Evolutionary conservation across 495 filamentous ascomycete genomes (phyloP).

Genomic region (Penicillium flavigenum): DNA sequence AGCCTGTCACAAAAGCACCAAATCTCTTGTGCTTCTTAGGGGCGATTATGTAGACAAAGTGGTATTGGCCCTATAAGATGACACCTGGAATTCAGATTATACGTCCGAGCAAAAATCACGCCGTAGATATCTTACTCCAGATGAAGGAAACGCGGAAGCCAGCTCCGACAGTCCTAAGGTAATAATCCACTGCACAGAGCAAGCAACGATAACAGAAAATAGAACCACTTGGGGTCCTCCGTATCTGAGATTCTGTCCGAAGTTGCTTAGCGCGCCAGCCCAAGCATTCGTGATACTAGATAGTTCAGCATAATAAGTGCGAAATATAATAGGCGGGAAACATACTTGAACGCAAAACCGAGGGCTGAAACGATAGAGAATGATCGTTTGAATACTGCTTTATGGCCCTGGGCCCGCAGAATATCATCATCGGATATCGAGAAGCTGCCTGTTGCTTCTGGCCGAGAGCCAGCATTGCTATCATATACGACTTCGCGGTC

Average conservation of each 20-base stretch:
- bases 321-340: not conserved
- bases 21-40: conserved; percentile 21
- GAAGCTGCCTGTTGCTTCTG: not conserved
- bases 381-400: conserved; percentile 28
- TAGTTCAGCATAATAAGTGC: not conserved
- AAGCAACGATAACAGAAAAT: not conserved
- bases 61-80: conserved; percentile 28
- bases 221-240: not conserved
- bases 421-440: conserved; percentile 22
- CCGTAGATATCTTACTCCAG: not conserved
- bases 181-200: not conserved
- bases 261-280: conserved; percentile 20
- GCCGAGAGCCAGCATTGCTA: not conserved
- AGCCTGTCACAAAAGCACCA: conserved; percentile 33
- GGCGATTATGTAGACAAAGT: conserved; percentile 32
- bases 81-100: not conserved
- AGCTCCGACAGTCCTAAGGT: not conserved
- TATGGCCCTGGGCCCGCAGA: conserved; percentile 37
- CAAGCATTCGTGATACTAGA: conserved; percentile 38
- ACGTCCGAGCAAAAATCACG: not conserved
- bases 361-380: conserved; percentile 33
- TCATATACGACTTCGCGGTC: not conserved
- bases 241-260: not conserved
- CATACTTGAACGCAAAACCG: conserved; percentile 31
- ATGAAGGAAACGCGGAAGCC: not conserved